These are phyloP conservation scores for Colletotrichum cuscutae DNA, from an alignment of 2,329 filamentous ascomycete species.

Conservation along the genomic window DNA sequence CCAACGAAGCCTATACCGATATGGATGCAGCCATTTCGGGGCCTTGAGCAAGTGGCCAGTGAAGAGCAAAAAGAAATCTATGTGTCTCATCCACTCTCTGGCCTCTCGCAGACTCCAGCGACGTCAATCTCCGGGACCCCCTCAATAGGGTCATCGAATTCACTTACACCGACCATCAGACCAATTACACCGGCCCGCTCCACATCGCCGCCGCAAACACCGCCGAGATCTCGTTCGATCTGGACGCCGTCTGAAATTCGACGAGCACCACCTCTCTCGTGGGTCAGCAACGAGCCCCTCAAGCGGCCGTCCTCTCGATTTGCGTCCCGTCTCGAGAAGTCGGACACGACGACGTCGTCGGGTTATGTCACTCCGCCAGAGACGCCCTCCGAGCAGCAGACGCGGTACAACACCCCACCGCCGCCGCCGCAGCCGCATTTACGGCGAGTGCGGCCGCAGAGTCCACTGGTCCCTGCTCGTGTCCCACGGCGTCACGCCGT, in stretches of 20 bases:
- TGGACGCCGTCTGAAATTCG: constrained; percentile 1
- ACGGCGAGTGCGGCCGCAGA: constrained; percentile 8
- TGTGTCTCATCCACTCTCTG: background rate
- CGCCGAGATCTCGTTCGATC: background rate
- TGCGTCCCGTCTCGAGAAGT: constrained; percentile 34
- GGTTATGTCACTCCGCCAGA: constrained; percentile 46
- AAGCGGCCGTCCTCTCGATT: constrained; percentile 50
- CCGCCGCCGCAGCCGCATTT: constrained; percentile 13
- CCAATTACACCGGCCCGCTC: constrained; percentile 11
- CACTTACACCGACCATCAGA: background rate
- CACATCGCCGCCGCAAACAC: background rate
- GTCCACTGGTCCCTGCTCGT: background rate
- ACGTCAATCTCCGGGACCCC: constrained; percentile 11
- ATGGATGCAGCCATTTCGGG: constrained; percentile 51
- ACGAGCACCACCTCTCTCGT: constrained; percentile 38
- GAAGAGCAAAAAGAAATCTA: background rate
- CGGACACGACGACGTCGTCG: constrained; percentile 38
- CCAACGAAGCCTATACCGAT: constrained; percentile 62
- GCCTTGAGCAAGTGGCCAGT: constrained; percentile 35
- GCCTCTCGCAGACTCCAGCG: background rate
- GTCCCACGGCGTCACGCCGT: background rate
- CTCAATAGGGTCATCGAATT: constrained; percentile 2
- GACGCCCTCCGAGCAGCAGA: constrained; percentile 35
- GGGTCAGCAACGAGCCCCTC: constrained; percentile 51
- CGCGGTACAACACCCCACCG: constrained; percentile 1